Evolutionary conservation across 2,329 filamentous ascomycete species (phyloP).

Genomic region (Thelonectria blattea): DNA sequence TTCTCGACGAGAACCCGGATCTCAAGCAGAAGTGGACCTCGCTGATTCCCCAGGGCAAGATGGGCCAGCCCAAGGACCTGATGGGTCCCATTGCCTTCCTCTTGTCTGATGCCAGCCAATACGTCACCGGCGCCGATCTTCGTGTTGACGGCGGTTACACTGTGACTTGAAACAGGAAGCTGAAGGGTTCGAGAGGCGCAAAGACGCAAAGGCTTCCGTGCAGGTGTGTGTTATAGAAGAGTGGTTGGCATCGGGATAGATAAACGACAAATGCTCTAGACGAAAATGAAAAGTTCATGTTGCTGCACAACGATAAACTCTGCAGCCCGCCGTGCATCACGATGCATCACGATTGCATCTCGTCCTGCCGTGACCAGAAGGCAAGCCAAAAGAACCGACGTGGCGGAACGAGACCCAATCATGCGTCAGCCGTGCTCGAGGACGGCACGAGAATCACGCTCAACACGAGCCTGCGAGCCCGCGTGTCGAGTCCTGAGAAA

Average conservation of each 20-base stretch:
- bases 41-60: constrained; percentile 89
- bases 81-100: constrained; percentile 93
- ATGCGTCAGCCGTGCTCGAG: neutral
- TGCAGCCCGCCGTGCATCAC: neutral
- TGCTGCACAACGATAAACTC: neutral
- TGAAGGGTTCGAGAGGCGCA: constrained; percentile 1
- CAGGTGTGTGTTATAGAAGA: constrained; percentile 24
- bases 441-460: constrained; percentile 1
- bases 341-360: neutral
- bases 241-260: constrained; percentile 22
- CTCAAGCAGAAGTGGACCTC: constrained; percentile 90
- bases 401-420: constrained; percentile 1
- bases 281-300: neutral
- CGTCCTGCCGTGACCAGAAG: neutral
- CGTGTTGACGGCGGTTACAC: constrained; percentile 90
- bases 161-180: constrained; percentile 60
- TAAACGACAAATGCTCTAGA: constrained; percentile 27
- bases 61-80: constrained; percentile 89
- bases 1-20: constrained; percentile 90
- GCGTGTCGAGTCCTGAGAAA: neutral
- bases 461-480: constrained; percentile 1
- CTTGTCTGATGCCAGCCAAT: constrained; percentile 77
- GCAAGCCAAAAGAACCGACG: neutral
- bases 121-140: constrained; percentile 76
- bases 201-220: constrained; percentile 9